A percentile compares a stretch with the other conserved stretches of the same genome.
Evolutionary conservation across 2,329 filamentous ascomycete species (phyloP).

Genomic region (Zymoseptoria ardabiliae): DNA sequence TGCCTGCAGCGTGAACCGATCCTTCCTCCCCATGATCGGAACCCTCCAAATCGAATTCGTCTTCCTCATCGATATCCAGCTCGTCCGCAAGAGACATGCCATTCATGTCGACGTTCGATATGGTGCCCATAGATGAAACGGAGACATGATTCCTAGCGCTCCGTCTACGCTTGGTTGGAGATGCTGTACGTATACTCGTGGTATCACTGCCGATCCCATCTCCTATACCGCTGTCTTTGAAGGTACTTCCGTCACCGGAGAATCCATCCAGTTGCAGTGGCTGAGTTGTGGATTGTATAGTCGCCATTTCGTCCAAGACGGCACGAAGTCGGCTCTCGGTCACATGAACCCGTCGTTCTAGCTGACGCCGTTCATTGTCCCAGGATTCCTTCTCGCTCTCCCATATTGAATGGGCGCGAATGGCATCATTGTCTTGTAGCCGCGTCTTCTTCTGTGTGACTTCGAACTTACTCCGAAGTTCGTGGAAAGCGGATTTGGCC

Average conservation of each 20-base stretch:
- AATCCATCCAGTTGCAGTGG: conserved; percentile 28
- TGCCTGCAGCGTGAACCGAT: conserved; percentile 35
- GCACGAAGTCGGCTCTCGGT: conserved; percentile 78
- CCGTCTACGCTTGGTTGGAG: conserved; percentile 24
- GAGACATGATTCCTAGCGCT: conserved; percentile 24
- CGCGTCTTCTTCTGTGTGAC: conserved; percentile 67
- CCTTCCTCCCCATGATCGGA: conserved; percentile 62
- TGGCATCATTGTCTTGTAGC: conserved; percentile 73
- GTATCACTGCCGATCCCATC: conserved; percentile 53
- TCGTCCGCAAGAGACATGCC: conserved; percentile 75
- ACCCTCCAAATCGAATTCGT: conserved; percentile 48
- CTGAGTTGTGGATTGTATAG: conserved; percentile 49
- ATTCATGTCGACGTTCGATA: conserved; percentile 41
- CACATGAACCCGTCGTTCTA: conserved; percentile 82
- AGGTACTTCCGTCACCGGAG: conserved; percentile 50
- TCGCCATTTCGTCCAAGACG: conserved; percentile 78
- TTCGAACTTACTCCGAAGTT: conserved; percentile 72
- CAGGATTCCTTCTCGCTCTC: conserved; percentile 75
- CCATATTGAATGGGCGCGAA: conserved; percentile 72
- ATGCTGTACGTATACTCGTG: conserved; percentile 55
- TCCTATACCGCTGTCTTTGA: conserved; percentile 50
- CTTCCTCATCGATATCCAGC: conserved; percentile 76
- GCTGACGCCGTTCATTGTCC: conserved; percentile 72
- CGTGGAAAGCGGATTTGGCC: conserved; percentile 62
- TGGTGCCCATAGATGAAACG: conserved; percentile 15